Percentiles rank a stretch among this genome's conserved stretches.
These are phyloP conservation scores for Beauveria caledonica DNA, from an alignment of 2,329 filamentous ascomycete genomes.

Conservation along the genomic window DNA sequence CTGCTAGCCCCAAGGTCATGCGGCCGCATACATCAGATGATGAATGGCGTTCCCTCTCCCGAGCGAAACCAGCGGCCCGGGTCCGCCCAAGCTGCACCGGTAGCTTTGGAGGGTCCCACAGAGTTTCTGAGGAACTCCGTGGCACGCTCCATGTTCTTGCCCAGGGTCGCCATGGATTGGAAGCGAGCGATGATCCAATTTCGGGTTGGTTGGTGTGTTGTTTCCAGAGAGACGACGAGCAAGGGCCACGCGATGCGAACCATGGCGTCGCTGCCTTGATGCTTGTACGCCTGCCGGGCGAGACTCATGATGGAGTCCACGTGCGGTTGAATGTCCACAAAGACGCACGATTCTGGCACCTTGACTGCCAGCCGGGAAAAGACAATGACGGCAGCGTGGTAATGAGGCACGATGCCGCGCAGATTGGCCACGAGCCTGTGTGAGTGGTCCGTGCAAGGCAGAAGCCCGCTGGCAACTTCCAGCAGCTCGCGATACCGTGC, in stretches of 20 bases:
- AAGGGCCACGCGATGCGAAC: constrained; percentile 26
- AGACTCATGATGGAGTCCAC: constrained; percentile 21
- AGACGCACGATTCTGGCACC: background rate
- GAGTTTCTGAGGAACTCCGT: constrained; percentile 17
- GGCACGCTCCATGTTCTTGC: constrained; percentile 25
- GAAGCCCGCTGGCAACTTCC: constrained; percentile 20
- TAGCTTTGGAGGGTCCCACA: background rate
- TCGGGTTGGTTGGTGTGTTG: constrained; percentile 22
- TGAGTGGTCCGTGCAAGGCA: constrained; percentile 18
- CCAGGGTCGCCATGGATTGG: constrained; percentile 20
- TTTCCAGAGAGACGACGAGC: constrained; percentile 27
- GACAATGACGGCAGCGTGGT: constrained; percentile 25
- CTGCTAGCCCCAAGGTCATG: background rate
- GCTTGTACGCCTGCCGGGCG: constrained; percentile 24
- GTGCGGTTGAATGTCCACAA: background rate
- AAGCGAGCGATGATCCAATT: constrained; percentile 26
- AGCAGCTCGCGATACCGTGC: constrained; percentile 19
- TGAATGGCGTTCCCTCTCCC: background rate
- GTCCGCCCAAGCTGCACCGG: background rate
- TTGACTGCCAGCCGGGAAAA: constrained; percentile 11
- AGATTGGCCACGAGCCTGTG: constrained; percentile 27
- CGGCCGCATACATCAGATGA: background rate
- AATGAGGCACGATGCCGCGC: constrained; percentile 25
- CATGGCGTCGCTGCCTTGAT: constrained; percentile 25
- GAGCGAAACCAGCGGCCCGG: background rate